Evolutionary conservation across 2,329 filamentous ascomycete genomes (phyloP).

Genomic region (Paramyrothecium sp.): DNA sequence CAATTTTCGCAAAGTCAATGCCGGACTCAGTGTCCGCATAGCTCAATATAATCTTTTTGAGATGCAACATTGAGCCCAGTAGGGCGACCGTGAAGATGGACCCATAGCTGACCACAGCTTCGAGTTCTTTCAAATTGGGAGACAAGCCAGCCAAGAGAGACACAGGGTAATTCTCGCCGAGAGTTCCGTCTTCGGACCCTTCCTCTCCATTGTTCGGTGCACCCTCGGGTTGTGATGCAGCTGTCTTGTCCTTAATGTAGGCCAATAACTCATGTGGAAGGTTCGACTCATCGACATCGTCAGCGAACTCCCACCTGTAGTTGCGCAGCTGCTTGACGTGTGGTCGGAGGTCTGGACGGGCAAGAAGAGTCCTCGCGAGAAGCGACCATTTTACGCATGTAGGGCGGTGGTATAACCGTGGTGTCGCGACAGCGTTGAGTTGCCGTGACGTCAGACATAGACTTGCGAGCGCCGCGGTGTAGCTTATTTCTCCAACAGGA

Average conservation of each 20-base stretch:
- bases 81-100: background rate
- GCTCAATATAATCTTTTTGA: background rate
- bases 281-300: background rate
- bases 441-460: background rate
- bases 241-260: background rate
- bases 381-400: background rate
- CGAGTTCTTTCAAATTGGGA: background rate
- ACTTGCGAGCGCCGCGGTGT: background rate
- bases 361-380: background rate
- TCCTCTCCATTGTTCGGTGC: no score
- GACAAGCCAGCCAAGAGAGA: no score
- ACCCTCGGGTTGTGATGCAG: no score
- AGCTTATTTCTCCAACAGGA: no score
- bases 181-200: no score
- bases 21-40: background rate
- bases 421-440: background rate
- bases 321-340: background rate
- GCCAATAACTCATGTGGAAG: background rate
- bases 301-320: background rate
- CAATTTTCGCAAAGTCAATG: background rate
- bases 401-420: background rate
- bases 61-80: background rate
- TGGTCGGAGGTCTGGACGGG: background rate
- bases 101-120: background rate
- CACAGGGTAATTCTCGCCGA: no score